Evolutionary conservation across 139 green algal species (phyloP).

Genomic region (Chlorella sp.): DNA sequence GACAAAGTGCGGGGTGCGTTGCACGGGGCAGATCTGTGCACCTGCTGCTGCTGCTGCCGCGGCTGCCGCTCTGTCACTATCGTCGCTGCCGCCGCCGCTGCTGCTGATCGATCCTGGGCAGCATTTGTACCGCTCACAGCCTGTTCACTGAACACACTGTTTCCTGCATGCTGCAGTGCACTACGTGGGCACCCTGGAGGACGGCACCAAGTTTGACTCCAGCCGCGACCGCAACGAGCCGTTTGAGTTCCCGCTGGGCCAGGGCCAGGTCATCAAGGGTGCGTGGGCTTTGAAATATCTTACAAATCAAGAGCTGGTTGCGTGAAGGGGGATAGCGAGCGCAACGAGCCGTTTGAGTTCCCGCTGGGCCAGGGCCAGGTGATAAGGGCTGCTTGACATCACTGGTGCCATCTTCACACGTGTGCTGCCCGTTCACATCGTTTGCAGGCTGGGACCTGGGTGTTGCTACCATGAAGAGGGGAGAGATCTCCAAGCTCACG

Average conservation of each 20-base stretch:
- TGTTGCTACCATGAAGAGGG: constrained; percentile 94
- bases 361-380: constrained; percentile 80
- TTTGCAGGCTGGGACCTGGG: constrained; percentile 85
- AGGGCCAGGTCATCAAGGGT: constrained; percentile 93
- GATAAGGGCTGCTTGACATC: constrained; percentile 87
- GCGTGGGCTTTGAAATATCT: no score
- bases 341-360: constrained; percentile 91
- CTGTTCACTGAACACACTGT: background rate
- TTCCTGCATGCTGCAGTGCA: constrained; percentile 79
- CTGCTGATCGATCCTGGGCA: no score
- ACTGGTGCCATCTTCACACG: no score
- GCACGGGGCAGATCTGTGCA: no score
- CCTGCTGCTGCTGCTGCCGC: no score
- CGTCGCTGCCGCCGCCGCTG: no score
- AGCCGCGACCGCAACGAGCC: constrained; percentile 82
- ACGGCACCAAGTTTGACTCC: constrained; percentile 95
- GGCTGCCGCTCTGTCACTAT: no score
- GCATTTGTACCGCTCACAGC: background rate
- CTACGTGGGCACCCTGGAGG: constrained; percentile 94
- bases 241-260: constrained; percentile 88
- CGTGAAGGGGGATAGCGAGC: no score
- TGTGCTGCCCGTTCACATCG: no score
- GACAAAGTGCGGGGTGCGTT: constrained; percentile 78
- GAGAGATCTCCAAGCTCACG: constrained; percentile 67
- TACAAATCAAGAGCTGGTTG: no score